Conservation (phyloP, 2,329 filamentous ascomycete species). For the Shiraia bambusicola region DNA sequence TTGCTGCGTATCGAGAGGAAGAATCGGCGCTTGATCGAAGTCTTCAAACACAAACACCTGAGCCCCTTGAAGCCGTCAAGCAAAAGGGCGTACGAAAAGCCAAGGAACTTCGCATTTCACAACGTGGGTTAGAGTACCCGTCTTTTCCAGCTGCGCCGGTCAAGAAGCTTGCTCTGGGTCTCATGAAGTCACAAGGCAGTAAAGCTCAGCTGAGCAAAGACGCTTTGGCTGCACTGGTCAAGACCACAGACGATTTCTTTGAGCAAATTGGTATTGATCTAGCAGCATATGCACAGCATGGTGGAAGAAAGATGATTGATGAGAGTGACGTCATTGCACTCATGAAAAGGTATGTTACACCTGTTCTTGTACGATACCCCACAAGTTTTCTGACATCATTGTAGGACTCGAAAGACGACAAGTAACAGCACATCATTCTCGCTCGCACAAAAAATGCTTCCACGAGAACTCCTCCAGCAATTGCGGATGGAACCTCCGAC, state of each 20-base stretch:
- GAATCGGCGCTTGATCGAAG: constrained; percentile 39
- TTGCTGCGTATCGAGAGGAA: constrained; percentile 40
- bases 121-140: constrained; percentile 73
- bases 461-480: constrained; percentile 79
- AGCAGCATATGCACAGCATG: constrained; percentile 76
- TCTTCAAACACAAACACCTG: constrained; percentile 30
- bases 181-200: constrained; percentile 66
- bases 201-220: constrained; percentile 73
- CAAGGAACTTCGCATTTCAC: constrained; percentile 63
- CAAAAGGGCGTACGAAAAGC: constrained; percentile 31
- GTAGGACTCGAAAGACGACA: constrained; percentile 62
- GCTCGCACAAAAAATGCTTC: constrained; percentile 79
- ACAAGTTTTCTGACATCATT: constrained; percentile 3
- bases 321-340: constrained; percentile 79
- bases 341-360: constrained; percentile 71
- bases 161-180: constrained; percentile 69
- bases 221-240: constrained; percentile 71
- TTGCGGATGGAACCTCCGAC: constrained; percentile 63
- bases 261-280: constrained; percentile 83
- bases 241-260: constrained; percentile 89
- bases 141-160: constrained; percentile 72
- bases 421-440: constrained; percentile 75
- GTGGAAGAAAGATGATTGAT: constrained; percentile 80
- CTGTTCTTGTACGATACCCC: constrained; percentile 18
- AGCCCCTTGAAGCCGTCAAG: constrained; percentile 16